Conservation (phyloP, 257 asterid genomes). For the Solanum appendiculatum region DNA sequence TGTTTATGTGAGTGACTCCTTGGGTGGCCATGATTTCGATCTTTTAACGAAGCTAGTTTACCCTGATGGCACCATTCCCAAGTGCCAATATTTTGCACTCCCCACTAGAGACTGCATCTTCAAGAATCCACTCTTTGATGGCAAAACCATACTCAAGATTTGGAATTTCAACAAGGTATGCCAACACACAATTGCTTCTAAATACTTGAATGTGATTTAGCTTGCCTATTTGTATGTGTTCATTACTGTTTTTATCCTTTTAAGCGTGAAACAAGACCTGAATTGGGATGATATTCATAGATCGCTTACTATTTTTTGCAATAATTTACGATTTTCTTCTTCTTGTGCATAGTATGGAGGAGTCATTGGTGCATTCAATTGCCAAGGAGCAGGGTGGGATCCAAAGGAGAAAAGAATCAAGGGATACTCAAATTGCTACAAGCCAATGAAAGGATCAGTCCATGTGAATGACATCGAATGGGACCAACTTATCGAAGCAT, state of each 20-base stretch:
- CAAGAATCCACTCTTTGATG: conserved; percentile 55
- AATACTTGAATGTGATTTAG: not conserved
- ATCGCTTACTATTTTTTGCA: not conserved
- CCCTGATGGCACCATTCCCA: conserved; percentile 56
- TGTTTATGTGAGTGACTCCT: conserved; percentile 38
- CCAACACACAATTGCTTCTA: not conserved
- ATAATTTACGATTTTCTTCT: not conserved
- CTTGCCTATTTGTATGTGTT: not conserved
- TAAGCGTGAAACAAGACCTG: too few species aligned
- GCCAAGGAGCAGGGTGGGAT: conserved; percentile 64
- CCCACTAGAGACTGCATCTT: conserved; percentile 62
- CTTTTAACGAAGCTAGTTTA: conserved; percentile 49
- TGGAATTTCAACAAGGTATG: conserved; percentile 66
- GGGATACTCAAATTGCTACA: conserved; percentile 1
- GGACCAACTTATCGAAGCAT: conserved; percentile 22
- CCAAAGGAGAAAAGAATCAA: conserved; percentile 20
- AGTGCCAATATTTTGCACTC: conserved; percentile 51
- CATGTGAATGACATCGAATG: conserved; percentile 29
- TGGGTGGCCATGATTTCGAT: conserved; percentile 48
- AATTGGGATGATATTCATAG: not conserved
- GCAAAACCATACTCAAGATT: conserved; percentile 60
- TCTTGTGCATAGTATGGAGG: conserved; percentile 30
- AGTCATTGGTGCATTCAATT: conserved; percentile 63
- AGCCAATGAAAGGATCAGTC: not conserved
- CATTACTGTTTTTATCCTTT: too few species aligned